Percentiles rank a stretch among this genome's conserved stretches.
These are phyloP conservation scores for Sorghum bicolor DNA, from an alignment of 176 grass and related monocot species.

Conservation along the genomic window DNA sequence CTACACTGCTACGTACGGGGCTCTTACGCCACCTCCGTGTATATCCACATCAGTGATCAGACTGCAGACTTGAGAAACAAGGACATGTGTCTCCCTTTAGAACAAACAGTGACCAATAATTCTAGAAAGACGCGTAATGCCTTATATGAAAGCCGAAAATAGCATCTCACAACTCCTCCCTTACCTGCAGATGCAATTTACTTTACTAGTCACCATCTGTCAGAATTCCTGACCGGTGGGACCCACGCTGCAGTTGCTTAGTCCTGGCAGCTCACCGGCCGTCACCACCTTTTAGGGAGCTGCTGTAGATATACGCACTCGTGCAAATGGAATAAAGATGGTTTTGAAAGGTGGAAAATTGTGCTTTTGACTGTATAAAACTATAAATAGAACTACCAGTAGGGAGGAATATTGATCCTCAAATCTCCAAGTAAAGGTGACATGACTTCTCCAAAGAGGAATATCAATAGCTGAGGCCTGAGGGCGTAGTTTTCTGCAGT, in stretches of 20 bases:
- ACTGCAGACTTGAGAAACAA: not conserved
- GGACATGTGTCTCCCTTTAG: conserved; percentile 11
- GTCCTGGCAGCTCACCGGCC: conserved; percentile 26
- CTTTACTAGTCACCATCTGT: conserved; percentile 44
- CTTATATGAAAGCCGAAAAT: conserved; percentile 17
- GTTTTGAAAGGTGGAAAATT: not conserved
- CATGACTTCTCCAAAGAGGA: not conserved
- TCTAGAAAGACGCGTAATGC: conserved; percentile 19
- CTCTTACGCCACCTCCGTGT: not conserved
- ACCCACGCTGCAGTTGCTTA: conserved; percentile 10
- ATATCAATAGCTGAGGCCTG: not conserved
- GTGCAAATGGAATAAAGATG: conserved; percentile 42
- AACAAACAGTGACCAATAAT: conserved; percentile 28
- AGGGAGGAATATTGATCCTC: conserved; percentile 21
- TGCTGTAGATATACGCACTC: conserved; percentile 17
- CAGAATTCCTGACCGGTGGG: conserved; percentile 20
- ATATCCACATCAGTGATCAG: not conserved
- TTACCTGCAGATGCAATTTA: not conserved
- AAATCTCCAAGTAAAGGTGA: not conserved
- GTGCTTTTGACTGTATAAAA: conserved; percentile 10
- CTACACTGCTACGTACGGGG: not conserved
- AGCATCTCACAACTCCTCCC: not conserved
- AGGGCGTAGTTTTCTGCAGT: not conserved
- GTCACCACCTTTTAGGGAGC: conserved; percentile 11
- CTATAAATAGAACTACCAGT: not conserved